These are phyloP conservation scores for Ulota crispa DNA, from an alignment of 225 moss, liverwort and hornwort species.

Conservation along the genomic window DNA sequence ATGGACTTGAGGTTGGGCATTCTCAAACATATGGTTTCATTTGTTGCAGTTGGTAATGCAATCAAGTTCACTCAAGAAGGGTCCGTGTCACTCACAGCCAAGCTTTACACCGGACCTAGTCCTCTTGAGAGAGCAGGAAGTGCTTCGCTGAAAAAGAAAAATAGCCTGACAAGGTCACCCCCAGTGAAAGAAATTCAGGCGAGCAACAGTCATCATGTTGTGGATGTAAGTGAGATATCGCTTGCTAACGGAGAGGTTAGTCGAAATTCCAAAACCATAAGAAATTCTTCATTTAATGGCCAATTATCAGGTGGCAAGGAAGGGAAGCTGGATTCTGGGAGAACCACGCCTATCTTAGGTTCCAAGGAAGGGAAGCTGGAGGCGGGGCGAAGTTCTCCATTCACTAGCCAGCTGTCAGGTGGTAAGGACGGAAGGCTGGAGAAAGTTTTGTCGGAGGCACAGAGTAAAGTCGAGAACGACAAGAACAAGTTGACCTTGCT, in stretches of 20 bases:
- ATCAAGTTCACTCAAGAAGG: slow-evolving; percentile 88
- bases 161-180: slow-evolving; percentile 22
- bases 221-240: slow-evolving; percentile 61
- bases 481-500: slow-evolving; percentile 58
- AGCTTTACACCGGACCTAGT: slow-evolving; percentile 55
- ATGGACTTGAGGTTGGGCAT: background rate
- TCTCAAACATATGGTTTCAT: slow-evolving; percentile 13
- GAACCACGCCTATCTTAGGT: slow-evolving; percentile 29
- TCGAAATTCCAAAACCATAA: slow-evolving; percentile 38
- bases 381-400: slow-evolving; percentile 28
- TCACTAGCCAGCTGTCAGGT: slow-evolving; percentile 10
- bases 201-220: slow-evolving; percentile 34
- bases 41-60: slow-evolving; percentile 80
- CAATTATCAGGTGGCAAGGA: slow-evolving; percentile 38
- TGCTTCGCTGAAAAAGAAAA: slow-evolving; percentile 28
- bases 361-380: slow-evolving; percentile 26
- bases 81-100: slow-evolving; percentile 64
- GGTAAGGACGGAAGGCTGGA: slow-evolving; percentile 57
- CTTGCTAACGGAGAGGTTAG: slow-evolving; percentile 42
- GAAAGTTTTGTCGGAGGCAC: slow-evolving; percentile 27
- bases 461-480: slow-evolving; percentile 49
- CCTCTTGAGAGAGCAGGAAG: slow-evolving; percentile 49
- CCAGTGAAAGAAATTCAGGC: slow-evolving; percentile 36
- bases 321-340: slow-evolving; percentile 50
- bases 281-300: slow-evolving; percentile 22